A percentile compares a stretch with the other conserved stretches of the same genome.
Conservation (phyloP, 2,329 filamentous ascomycete species). For the Nemania sp. region DNA sequence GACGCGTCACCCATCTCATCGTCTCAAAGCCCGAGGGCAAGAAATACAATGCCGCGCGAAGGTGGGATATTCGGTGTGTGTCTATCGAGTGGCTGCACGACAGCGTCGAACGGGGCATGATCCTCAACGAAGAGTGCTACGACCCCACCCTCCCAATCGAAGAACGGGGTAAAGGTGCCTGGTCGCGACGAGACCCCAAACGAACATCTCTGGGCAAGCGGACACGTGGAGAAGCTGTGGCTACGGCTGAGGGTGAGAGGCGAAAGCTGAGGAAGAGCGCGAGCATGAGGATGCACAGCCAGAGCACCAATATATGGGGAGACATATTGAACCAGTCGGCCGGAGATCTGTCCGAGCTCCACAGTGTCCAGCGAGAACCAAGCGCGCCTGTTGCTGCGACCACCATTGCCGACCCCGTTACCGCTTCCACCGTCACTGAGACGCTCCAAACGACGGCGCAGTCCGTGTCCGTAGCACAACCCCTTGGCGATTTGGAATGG, state of each 20-base stretch:
- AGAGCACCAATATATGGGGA: constrained; percentile 85
- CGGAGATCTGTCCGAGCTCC: constrained; percentile 33
- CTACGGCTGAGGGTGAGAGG: constrained; percentile 58
- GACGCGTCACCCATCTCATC: constrained; percentile 83
- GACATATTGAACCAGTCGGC: constrained; percentile 65
- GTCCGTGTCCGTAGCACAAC: background rate
- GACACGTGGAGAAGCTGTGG: constrained; percentile 52
- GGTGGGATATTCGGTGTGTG: constrained; percentile 80
- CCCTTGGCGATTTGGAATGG: constrained; percentile 16
- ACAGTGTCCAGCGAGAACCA: constrained; percentile 15
- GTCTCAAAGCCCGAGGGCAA: constrained; percentile 77
- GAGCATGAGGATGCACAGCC: constrained; percentile 78
- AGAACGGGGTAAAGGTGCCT: constrained; percentile 77
- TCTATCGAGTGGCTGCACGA: constrained; percentile 84
- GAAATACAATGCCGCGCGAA: constrained; percentile 86
- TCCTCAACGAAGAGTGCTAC: constrained; percentile 83
- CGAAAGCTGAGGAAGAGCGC: constrained; percentile 87
- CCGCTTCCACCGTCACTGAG: constrained; percentile 4
- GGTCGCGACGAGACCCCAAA: constrained; percentile 59
- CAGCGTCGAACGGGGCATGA: constrained; percentile 83
- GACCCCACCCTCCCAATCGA: constrained; percentile 71
- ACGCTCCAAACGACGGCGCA: constrained; percentile 1
- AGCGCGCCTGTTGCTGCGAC: constrained; percentile 19
- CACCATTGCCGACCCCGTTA: background rate
- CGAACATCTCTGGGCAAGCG: constrained; percentile 61